A percentile compares a stretch with the other conserved stretches of the same genome.
These are phyloP conservation scores for Loxodes magnus DNA, from an alignment of 73 alveolate genomes.

Conservation along the genomic window DNA sequence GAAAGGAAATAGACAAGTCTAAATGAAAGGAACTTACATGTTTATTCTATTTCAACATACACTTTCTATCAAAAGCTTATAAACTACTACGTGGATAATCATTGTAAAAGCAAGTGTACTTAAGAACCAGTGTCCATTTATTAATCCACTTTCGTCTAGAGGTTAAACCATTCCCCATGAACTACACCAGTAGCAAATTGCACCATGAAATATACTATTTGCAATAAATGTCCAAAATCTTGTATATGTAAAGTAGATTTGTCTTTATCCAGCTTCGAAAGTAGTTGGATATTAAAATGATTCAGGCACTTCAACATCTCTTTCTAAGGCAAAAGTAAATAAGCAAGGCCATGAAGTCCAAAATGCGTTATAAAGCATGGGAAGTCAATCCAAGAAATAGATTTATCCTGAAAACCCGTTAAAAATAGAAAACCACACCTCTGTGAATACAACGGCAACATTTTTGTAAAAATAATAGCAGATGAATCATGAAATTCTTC, in stretches of 20 bases:
- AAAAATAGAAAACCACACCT: slow-evolving; percentile 47
- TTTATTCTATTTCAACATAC: slow-evolving; percentile 52
- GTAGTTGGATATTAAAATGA: slow-evolving; percentile 51
- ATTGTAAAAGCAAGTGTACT: slow-evolving; percentile 58
- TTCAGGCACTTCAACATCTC: slow-evolving; percentile 32
- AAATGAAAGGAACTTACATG: slow-evolving; percentile 29
- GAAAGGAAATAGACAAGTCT: slow-evolving; percentile 19
- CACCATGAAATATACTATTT: slow-evolving; percentile 55
- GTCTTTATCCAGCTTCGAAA: slow-evolving; percentile 70
- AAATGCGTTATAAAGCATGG: slow-evolving; percentile 56
- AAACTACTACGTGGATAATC: slow-evolving; percentile 63
- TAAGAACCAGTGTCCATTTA: slow-evolving; percentile 57
- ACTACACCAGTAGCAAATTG: slow-evolving; percentile 51
- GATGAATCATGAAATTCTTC: slow-evolving; percentile 42
- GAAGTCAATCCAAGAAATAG: slow-evolving; percentile 65
- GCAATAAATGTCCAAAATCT: slow-evolving; percentile 69
- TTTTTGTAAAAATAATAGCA: slow-evolving; percentile 73
- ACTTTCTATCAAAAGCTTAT: slow-evolving; percentile 60
- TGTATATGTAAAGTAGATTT: slow-evolving; percentile 46
- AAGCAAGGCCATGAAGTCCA: slow-evolving; percentile 64
- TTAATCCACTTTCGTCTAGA: slow-evolving; percentile 24
- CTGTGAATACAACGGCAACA: slow-evolving; percentile 38
- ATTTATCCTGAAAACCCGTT: slow-evolving; percentile 78
- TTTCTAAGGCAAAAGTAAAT: slow-evolving; percentile 12
- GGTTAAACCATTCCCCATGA: slow-evolving; percentile 33